Evolutionary conservation across 352 stramenopile genomes (phyloP).

Genomic region (Pythium phragmitis): DNA sequence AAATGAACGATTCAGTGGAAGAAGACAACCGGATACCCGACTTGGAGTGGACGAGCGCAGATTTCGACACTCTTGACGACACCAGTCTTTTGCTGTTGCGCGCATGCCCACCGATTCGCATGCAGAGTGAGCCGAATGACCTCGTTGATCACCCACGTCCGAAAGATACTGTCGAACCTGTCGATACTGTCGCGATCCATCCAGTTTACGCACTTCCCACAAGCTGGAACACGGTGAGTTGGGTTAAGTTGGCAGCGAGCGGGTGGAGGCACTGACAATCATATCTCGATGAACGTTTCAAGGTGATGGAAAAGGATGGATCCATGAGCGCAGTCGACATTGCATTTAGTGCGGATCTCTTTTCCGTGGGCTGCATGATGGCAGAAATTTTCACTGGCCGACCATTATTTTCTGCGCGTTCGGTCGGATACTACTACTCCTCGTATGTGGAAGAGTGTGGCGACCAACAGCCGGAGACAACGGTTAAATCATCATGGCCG

Average conservation of each 20-base stretch:
- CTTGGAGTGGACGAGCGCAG: slow-evolving; percentile 37
- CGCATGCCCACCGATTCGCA: slow-evolving; percentile 44
- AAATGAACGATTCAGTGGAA: slow-evolving; percentile 20
- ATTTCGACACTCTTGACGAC: slow-evolving; percentile 53
- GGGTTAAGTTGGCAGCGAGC: neutral
- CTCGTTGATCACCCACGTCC: neutral
- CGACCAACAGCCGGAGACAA: neutral
- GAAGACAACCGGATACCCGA: slow-evolving; percentile 39
- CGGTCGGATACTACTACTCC: slow-evolving; percentile 40
- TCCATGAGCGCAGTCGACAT: neutral
- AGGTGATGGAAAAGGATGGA: slow-evolving; percentile 1
- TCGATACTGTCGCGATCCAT: neutral
- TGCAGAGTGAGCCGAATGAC: slow-evolving; percentile 19
- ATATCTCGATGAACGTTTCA: neutral
- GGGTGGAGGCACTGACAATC: neutral
- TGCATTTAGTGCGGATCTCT: slow-evolving; percentile 36
- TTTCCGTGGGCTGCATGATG: slow-evolving; percentile 66
- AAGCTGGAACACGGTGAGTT: slow-evolving; percentile 11
- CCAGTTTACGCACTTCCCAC: slow-evolving; percentile 13
- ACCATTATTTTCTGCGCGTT: slow-evolving; percentile 60
- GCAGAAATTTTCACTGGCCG: slow-evolving; percentile 60
- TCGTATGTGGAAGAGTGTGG: slow-evolving; percentile 14
- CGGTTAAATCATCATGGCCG: neutral
- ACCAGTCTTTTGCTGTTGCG: slow-evolving; percentile 61
- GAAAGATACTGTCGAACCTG: neutral